phyloP scores from a whole-genome alignment of 805 yeast genomes.

The Saccharomycopsis sp. region DNA sequence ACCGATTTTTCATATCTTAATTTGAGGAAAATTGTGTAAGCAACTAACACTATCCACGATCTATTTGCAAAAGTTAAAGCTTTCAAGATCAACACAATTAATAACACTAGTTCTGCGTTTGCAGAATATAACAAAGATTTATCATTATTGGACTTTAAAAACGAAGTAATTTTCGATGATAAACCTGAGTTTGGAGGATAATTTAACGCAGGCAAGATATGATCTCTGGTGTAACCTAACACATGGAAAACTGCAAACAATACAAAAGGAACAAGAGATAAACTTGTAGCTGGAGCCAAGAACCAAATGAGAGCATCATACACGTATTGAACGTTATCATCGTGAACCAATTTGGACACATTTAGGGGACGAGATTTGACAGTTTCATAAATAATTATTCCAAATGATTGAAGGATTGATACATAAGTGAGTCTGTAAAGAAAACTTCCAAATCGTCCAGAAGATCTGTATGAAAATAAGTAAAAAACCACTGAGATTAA shows the following conservation, averaged over 20 bases:
- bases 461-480: slow-evolving; percentile 30
- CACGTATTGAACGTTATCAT: slow-evolving; percentile 73
- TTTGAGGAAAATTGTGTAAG: slow-evolving; percentile 61
- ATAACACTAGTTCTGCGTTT: slow-evolving; percentile 42
- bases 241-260: slow-evolving; percentile 79
- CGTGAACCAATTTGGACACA: slow-evolving; percentile 33
- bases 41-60: slow-evolving; percentile 51
- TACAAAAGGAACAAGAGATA: slow-evolving; percentile 67
- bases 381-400: slow-evolving; percentile 64
- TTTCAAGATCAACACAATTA: slow-evolving; percentile 41
- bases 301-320: slow-evolving; percentile 48
- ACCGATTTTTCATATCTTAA: slow-evolving; percentile 70
- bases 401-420: slow-evolving; percentile 67
- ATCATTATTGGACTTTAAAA: slow-evolving; percentile 51
- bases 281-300: slow-evolving; percentile 48
- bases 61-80: slow-evolving; percentile 53
- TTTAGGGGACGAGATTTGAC: slow-evolving; percentile 26
- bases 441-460: slow-evolving; percentile 30
- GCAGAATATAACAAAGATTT: slow-evolving; percentile 53
- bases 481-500: slow-evolving; percentile 36
- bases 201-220: slow-evolving; percentile 54
- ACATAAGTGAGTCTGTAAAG: slow-evolving; percentile 56
- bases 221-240: slow-evolving; percentile 59
- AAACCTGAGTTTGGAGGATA: slow-evolving; percentile 26
- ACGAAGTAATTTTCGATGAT: slow-evolving; percentile 26